phyloP scores from a whole-genome alignment of 495 filamentous ascomycete species.

The Aspergillus baeticus region DNA sequence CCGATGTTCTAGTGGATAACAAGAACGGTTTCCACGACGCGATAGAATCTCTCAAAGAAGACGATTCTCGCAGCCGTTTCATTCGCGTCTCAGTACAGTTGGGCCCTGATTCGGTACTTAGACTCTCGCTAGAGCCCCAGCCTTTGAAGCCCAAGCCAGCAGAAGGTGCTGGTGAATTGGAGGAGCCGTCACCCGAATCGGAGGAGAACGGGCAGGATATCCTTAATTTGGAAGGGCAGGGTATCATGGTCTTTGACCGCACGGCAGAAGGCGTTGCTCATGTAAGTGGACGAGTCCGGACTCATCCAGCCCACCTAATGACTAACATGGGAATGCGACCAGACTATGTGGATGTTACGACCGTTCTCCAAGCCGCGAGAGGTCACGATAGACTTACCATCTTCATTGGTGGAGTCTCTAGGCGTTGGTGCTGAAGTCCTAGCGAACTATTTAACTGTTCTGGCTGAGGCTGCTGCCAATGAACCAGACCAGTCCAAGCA shows the following conservation, averaged over 20 bases:
- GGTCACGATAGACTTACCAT: constrained; percentile 91
- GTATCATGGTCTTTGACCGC: constrained; percentile 95
- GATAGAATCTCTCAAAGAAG: constrained; percentile 83
- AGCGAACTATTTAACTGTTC: constrained; percentile 83
- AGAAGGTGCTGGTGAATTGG: constrained; percentile 23
- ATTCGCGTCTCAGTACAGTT: constrained; percentile 79
- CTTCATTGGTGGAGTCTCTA: constrained; percentile 87
- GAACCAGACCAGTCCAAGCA: constrained; percentile 86
- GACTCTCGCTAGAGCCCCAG: constrained; percentile 52
- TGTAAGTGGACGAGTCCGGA: constrained; percentile 42
- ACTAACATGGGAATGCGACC: neutral
- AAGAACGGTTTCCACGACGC: constrained; percentile 75
- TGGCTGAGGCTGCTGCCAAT: constrained; percentile 81
- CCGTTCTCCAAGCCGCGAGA: constrained; percentile 86
- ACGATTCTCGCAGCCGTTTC: constrained; percentile 90
- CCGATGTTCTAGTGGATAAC: constrained; percentile 77
- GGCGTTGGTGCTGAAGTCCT: constrained; percentile 94
- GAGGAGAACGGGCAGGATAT: constrained; percentile 50
- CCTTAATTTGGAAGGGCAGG: constrained; percentile 87
- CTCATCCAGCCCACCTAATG: neutral
- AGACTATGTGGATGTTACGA: constrained; percentile 99
- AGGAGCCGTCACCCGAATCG: constrained; percentile 41
- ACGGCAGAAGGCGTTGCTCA: constrained; percentile 81
- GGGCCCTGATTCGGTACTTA: constrained; percentile 66
- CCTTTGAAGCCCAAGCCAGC: constrained; percentile 19